These are phyloP conservation scores for Xylariaceae sp. DNA, from an alignment of 2,329 filamentous ascomycete species.

Conservation along the genomic window DNA sequence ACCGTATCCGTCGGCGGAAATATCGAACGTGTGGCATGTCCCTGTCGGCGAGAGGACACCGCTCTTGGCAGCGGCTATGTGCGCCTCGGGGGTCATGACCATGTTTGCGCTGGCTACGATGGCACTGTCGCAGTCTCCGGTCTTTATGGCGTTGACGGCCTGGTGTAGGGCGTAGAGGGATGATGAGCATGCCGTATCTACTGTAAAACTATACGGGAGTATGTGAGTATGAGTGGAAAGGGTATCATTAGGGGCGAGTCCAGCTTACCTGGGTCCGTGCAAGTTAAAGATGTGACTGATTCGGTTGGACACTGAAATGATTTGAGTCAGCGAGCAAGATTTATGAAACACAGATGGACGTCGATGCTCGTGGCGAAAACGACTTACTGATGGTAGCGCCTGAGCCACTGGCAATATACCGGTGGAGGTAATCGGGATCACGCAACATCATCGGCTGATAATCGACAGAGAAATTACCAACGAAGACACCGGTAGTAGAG, in stretches of 20 bases:
- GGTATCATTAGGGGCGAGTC: too few species aligned
- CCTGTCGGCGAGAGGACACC: slow-evolving; percentile 25
- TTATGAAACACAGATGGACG: too few species aligned
- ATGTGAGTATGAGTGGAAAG: background rate
- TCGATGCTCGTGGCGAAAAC: too few species aligned
- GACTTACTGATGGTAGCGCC: background rate
- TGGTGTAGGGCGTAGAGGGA: slow-evolving; percentile 30
- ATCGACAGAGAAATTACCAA: slow-evolving; percentile 2
- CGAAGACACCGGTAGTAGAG: too few species aligned
- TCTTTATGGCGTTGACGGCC: slow-evolving; percentile 28
- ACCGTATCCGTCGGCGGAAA: slow-evolving; percentile 39
- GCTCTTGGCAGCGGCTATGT: background rate
- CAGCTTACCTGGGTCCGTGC: slow-evolving; percentile 20
- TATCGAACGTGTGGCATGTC: slow-evolving; percentile 32
- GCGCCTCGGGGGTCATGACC: slow-evolving; percentile 18
- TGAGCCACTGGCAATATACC: slow-evolving; percentile 8
- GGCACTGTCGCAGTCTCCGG: slow-evolving; percentile 28
- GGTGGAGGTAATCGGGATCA: background rate
- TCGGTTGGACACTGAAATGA: background rate
- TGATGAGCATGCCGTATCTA: slow-evolving; percentile 33
- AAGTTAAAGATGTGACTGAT: slow-evolving; percentile 17
- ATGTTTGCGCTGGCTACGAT: slow-evolving; percentile 30
- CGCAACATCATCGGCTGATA: background rate
- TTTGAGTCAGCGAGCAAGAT: too few species aligned
- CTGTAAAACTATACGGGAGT: slow-evolving; percentile 9